Conservation (phyloP, 805 yeast species). For the Brettanomyces anomalus region DNA sequence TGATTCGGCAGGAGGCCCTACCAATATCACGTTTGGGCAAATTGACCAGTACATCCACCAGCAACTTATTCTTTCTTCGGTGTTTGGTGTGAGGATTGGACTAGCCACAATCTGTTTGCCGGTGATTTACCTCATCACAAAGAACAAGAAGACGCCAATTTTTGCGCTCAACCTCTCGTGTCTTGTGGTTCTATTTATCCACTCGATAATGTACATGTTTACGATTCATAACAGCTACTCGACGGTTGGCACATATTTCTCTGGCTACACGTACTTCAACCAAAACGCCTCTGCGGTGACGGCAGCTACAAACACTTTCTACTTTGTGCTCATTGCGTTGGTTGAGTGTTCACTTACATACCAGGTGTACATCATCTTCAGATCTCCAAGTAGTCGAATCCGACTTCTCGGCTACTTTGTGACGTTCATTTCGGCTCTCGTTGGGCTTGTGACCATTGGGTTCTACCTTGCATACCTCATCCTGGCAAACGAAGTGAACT, state of each 20-base stretch:
- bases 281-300: conserved; percentile 34
- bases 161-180: conserved; percentile 65
- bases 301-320: conserved; percentile 55
- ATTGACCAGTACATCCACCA: conserved; percentile 30
- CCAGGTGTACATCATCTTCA: conserved; percentile 67
- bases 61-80: conserved; percentile 30
- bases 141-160: conserved; percentile 53
- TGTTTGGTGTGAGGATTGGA: conserved; percentile 54
- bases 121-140: conserved; percentile 38
- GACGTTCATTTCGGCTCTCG: conserved; percentile 28
- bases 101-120: conserved; percentile 40
- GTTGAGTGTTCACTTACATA: conserved; percentile 60
- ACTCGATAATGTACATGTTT: conserved; percentile 50
- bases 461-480: conserved; percentile 50
- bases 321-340: conserved; percentile 47
- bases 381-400: conserved; percentile 36
- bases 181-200: conserved; percentile 45
- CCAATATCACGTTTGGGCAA: conserved; percentile 27
- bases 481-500: conserved; percentile 29
- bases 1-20: neutral
- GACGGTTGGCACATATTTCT: conserved; percentile 37
- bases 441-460: conserved; percentile 48
- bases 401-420: conserved; percentile 31
- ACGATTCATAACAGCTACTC: conserved; percentile 46
- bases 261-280: conserved; percentile 35